These are phyloP conservation scores for Fusarium liriodendri DNA, from an alignment of 2,329 filamentous ascomycete species.

Conservation along the genomic window DNA sequence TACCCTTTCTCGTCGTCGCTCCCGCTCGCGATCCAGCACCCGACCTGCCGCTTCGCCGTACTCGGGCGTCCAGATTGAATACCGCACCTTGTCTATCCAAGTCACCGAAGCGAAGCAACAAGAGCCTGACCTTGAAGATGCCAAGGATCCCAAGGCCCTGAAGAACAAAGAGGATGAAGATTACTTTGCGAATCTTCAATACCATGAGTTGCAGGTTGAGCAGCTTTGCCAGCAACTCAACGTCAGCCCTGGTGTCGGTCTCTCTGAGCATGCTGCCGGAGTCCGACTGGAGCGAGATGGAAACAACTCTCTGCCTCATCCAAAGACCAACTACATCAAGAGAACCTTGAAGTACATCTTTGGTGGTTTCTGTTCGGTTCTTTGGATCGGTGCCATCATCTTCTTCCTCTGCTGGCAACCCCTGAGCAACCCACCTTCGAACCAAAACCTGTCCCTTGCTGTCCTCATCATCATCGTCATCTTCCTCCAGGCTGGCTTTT, in stretches of 20 bases:
- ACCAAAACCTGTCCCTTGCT: conserved; percentile 57
- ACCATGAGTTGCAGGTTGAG: conserved; percentile 49
- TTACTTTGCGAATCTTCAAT: conserved; percentile 56
- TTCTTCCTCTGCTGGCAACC: conserved; percentile 62
- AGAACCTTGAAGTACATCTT: conserved; percentile 57
- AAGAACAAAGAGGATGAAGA: conserved; percentile 53
- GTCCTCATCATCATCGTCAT: conserved; percentile 61
- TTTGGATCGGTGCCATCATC: conserved; percentile 59
- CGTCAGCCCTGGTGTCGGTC: conserved; percentile 48
- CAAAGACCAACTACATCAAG: conserved; percentile 56
- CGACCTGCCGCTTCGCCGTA: conserved; percentile 47
- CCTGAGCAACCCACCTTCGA: conserved; percentile 56
- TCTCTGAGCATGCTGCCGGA: conserved; percentile 49
- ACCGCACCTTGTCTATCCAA: conserved; percentile 55
- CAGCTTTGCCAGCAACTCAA: conserved; percentile 55
- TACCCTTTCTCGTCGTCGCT: conserved; percentile 34
- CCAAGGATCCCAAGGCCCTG: conserved; percentile 36
- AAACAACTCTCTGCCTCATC: conserved; percentile 54
- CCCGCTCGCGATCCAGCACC: conserved; percentile 34
- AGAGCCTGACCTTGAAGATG: conserved; percentile 28
- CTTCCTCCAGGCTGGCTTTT: conserved; percentile 58
- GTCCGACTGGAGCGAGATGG: conserved; percentile 54
- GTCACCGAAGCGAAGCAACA: conserved; percentile 51
- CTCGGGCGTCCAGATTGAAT: conserved; percentile 53
- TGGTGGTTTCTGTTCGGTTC: conserved; percentile 60